Evolutionary conservation across 2,329 filamentous ascomycete species (phyloP), one percentile per base, ranked within the genome.

Genomic region (Curvularia sp.): DNA sequence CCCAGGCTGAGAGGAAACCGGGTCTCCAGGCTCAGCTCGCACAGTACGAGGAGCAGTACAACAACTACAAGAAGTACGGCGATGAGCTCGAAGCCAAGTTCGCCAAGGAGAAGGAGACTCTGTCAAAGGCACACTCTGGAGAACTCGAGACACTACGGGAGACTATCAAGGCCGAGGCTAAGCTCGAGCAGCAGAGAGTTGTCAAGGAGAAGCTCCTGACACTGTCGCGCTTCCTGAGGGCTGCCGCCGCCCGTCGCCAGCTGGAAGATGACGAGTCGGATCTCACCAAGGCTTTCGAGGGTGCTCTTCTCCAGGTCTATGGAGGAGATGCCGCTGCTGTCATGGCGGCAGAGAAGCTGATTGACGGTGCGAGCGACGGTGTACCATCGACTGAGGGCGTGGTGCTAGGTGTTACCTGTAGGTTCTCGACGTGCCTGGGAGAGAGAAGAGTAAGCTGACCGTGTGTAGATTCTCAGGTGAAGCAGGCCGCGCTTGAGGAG

Each of bases 251-350:
- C 68, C 84, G 86, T 75, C 87, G 91, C 65, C 86, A 90, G 68
- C 83, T 86, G 19, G 88, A 91, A 72, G 90, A 88, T 59, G 83
- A 90, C 63, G 84, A 90, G 67, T 83, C 85, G 5, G 90, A 93
- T 56, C 90, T 94, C 80, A 92, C 88, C 77, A 87, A 88, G 77
- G 92, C 91, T 34, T 87, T 95, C 59, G 91, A 96, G 79, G 91
- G 91, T 51, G 87, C 92, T 32, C 82, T 96, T 57, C 82, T 93
- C 46, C 84, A 89, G 59, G 89, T 95, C 30, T 95, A 96, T 78
- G 86, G 87, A 45, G 92, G 91, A 46, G 90, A 94, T 70, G 85
- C 90, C 63, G 83, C 81, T 66, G 91, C 90, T 49, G 90, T 95
- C 23, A 80, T 85, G 53, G 86, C 89, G 55, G 92, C 92, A 79